These are phyloP conservation scores for Melastoma candidum DNA, from an alignment of 441 rosid genomes.

Conservation along the genomic window DNA sequence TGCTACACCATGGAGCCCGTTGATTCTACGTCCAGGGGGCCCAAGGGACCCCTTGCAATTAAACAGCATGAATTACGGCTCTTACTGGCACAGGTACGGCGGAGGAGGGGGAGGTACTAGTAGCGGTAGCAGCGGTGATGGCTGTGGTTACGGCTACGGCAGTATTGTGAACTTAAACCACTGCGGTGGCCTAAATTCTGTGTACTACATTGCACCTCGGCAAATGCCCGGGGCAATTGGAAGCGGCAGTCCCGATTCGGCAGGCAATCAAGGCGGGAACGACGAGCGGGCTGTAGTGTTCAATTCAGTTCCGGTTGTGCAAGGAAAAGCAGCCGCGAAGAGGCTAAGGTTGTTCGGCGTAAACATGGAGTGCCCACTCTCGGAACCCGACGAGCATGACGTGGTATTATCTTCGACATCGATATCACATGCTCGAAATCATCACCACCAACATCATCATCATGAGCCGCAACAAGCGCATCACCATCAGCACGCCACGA, in stretches of 20 bases:
- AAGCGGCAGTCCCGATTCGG: constrained; percentile 2
- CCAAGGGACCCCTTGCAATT: constrained; percentile 12
- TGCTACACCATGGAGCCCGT: constrained; percentile 5
- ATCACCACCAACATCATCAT: too few species aligned
- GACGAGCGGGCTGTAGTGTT: constrained; percentile 1
- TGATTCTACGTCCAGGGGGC: constrained; percentile 5
- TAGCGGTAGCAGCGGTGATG: not conserved
- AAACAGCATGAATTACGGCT: constrained; percentile 1
- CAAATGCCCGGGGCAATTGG: not conserved
- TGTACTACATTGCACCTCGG: not conserved
- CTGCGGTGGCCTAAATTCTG: not conserved
- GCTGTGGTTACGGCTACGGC: constrained; percentile 4
- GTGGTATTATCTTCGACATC: constrained; percentile 13
- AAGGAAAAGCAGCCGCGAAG: constrained; percentile 11
- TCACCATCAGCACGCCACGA: not conserved
- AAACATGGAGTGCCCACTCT: constrained; percentile 28
- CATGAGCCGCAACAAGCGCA: constrained; percentile 1
- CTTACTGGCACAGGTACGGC: constrained; percentile 5
- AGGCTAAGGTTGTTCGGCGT: constrained; percentile 23
- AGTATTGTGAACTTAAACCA: constrained; percentile 2
- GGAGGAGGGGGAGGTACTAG: not conserved
- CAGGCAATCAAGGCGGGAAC: constrained; percentile 2
- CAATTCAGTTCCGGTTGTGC: constrained; percentile 13
- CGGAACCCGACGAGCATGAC: constrained; percentile 27
- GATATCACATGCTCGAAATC: constrained; percentile 12